phyloP scores from a whole-genome alignment of 441 rosid species.

The Syzygium syzygioides region DNA sequence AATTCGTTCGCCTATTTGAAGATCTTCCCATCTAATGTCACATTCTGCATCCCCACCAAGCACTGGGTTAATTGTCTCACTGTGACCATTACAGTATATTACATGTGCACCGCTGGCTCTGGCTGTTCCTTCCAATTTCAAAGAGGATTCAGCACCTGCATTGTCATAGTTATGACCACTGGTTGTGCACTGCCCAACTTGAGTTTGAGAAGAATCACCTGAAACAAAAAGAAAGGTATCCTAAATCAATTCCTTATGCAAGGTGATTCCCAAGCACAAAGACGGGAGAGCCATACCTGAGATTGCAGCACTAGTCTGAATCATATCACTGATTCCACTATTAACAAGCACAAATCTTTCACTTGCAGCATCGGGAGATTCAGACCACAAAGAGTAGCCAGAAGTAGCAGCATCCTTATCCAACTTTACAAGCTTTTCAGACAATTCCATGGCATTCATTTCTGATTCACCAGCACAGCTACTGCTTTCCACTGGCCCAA shows the following conservation, averaged over 20 bases:
- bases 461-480: slow-evolving; percentile 18
- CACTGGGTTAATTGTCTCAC: slow-evolving; percentile 55
- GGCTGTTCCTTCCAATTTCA: slow-evolving; percentile 23
- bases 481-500: slow-evolving; percentile 9
- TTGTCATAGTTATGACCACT: slow-evolving; percentile 13
- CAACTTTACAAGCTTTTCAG: slow-evolving; percentile 35
- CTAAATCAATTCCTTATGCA: slow-evolving; percentile 16
- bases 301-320: slow-evolving; percentile 12
- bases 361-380: slow-evolving; percentile 7
- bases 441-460: slow-evolving; percentile 22
- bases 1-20: slow-evolving; percentile 92
- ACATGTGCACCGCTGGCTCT: slow-evolving; percentile 17
- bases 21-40: slow-evolving; percentile 97
- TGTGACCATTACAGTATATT: slow-evolving; percentile 30
- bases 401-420: slow-evolving; percentile 22
- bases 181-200: slow-evolving; percentile 20
- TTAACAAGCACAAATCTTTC: slow-evolving; percentile 23
- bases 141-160: slow-evolving; percentile 25
- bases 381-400: slow-evolving; percentile 26
- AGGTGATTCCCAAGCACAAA: slow-evolving; percentile 6
- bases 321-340: slow-evolving; percentile 21
- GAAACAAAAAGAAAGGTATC: slow-evolving; percentile 20
- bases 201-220: slow-evolving; percentile 35
- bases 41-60: slow-evolving; percentile 82
- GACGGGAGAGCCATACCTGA: slow-evolving; percentile 10